Base-by-base conservation (phyloP, 1,284 basidiomycete genomes). In the Termitomyces sp. region DNA sequence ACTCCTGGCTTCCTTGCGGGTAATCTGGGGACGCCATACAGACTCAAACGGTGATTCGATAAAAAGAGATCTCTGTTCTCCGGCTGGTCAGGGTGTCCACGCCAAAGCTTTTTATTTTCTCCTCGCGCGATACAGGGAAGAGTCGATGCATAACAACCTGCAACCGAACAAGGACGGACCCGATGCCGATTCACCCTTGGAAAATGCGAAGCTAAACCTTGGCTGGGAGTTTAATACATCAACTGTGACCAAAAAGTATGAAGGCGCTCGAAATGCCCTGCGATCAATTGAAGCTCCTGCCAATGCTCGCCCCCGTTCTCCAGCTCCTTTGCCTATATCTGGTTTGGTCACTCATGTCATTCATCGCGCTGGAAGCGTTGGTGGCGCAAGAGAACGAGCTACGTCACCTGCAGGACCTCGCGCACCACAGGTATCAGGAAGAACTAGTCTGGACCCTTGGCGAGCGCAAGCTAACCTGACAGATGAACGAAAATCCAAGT, bases 31-130 rank as follows among this genome's bases (percentile, higher is more conserved):
- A 9, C 84, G 85, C 34, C 81, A 89, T 52, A 77, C 81, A 17
- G 77, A 79, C 57, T 41, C 68, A 1, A 71, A 78, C 28, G 75
- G 76, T 21, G 75, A 82, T 15, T 71, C 65, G n/a, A 86, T 90
- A 64, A 79, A 75, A 53, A 67, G 73, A 30, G 88, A 90, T 62
- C 73, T 90, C 2, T 79, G 88, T 59, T 80, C 83, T 34, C 80
- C 83, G 12, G 74, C 76, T 31, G 83, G 82, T 17, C 71, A 81
- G 67, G 90, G 82, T 57, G 86, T 85, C 3, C 86, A 93, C 67
- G 91, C 93, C 28, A 98, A 98, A 70, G 92, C 92, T 0, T 94
- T 97, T 70, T 97, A 96, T 67, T 94, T 92, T 68, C 77, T 97
- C 44, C 78, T 97, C 21, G 77, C 83, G 53, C 83, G 84, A 67